Evolutionary conservation across 768 basidiomycete genomes (phyloP).

Genomic region (Russula vinacea): DNA sequence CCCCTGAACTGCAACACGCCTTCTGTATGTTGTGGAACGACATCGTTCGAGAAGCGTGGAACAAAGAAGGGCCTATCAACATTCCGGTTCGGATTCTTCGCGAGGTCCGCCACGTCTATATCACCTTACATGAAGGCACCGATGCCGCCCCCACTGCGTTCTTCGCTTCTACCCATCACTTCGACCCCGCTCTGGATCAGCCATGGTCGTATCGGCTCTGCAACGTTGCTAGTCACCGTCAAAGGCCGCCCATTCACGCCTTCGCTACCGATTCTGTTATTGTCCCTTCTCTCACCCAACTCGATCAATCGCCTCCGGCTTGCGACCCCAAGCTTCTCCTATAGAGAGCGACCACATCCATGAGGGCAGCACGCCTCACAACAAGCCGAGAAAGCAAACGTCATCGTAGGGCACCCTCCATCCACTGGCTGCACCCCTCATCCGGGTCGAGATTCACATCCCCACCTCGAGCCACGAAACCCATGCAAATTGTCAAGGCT

Average conservation of each 20-base stretch:
- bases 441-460: neutral
- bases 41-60: neutral
- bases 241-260: neutral
- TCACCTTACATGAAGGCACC: neutral
- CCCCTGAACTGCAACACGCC: neutral
- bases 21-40: constrained; percentile 3
- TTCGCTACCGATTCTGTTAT: neutral
- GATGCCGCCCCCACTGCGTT: neutral
- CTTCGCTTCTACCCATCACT: neutral
- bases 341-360: neutral
- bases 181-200: neutral
- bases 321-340: neutral
- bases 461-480: too few relatives aligned
- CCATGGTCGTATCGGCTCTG: neutral
- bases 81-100: neutral
- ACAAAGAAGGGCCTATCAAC: neutral
- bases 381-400: neutral
- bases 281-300: neutral
- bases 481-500: neutral
- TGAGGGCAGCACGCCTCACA: neutral
- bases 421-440: neutral
- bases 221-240: neutral
- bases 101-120: neutral
- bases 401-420: neutral
- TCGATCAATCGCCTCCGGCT: neutral